Conservation (phyloP, 768 basidiomycete genomes). For the Lentinus tigrinus region DNA sequence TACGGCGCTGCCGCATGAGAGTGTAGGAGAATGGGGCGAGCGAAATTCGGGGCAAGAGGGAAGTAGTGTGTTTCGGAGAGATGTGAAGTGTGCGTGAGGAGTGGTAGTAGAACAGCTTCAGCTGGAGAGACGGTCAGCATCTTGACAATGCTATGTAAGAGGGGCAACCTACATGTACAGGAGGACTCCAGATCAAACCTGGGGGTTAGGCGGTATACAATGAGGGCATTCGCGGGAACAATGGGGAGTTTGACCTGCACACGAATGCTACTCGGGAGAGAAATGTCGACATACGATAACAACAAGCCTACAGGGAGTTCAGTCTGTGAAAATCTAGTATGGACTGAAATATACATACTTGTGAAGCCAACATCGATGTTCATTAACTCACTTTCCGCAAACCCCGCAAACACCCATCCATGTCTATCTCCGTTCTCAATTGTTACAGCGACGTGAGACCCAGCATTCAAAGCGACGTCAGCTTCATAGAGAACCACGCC, state of each 20-base stretch:
- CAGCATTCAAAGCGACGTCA: constrained; percentile 30
- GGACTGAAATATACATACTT: constrained; percentile 39
- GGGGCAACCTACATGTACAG: constrained; percentile 30
- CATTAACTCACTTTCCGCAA: constrained; percentile 37
- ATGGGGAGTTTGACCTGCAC: constrained; percentile 51
- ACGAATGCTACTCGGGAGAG: constrained; percentile 31
- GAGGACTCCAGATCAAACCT: constrained; percentile 15
- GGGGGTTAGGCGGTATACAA: constrained; percentile 61
- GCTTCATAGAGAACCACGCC: constrained; percentile 67
- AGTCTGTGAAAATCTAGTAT: background rate
- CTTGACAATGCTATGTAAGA: background rate
- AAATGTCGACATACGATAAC: constrained; percentile 7
- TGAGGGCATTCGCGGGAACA: constrained; percentile 56
- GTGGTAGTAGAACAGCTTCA: constrained; percentile 56
- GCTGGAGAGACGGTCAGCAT: constrained; percentile 22
- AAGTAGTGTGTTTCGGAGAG: constrained; percentile 68
- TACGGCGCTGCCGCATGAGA: constrained; percentile 71
- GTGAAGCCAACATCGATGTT: constrained; percentile 35
- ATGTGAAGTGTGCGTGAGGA: constrained; percentile 64
- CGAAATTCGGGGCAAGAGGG: constrained; percentile 40
- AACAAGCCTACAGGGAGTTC: constrained; percentile 5
- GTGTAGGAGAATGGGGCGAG: constrained; percentile 53
- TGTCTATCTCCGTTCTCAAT: constrained; percentile 48
- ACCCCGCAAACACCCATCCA: constrained; percentile 64
- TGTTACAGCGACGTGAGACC: constrained; percentile 52